phyloP scores from a whole-genome alignment of 441 rosid species.

The Corymbia citriodora region DNA sequence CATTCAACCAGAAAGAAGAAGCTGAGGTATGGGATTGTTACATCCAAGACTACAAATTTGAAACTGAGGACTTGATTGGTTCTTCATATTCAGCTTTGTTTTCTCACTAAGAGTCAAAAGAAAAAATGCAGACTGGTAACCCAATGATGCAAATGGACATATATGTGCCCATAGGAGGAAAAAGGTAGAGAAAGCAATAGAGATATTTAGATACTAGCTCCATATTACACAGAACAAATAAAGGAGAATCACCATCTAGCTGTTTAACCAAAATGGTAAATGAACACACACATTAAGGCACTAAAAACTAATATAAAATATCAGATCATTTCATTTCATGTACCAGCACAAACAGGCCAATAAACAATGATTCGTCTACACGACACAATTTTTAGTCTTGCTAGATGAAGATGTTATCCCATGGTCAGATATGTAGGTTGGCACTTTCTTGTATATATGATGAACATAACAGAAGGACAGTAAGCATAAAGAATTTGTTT shows the following conservation, averaged over 20 bases:
- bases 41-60: neutral
- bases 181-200: neutral
- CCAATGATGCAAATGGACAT: neutral
- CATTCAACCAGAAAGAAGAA: slow-evolving; percentile 14
- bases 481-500: neutral
- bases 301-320: neutral
- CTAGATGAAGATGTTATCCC: neutral
- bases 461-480: neutral
- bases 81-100: neutral
- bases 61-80: neutral
- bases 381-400: neutral
- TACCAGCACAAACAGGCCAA: neutral
- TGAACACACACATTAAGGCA: neutral
- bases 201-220: neutral
- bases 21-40: slow-evolving; percentile 4
- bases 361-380: neutral
- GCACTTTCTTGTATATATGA: neutral
- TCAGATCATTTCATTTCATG: no score
- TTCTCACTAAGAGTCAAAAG: neutral
- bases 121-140: neutral
- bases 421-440: neutral
- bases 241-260: neutral
- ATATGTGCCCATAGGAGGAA: neutral
- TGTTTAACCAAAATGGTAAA: neutral
- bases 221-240: neutral